Evolutionary conservation across 2,329 filamentous ascomycete species (phyloP).

Genomic region (Elsinoe fawcettii): DNA sequence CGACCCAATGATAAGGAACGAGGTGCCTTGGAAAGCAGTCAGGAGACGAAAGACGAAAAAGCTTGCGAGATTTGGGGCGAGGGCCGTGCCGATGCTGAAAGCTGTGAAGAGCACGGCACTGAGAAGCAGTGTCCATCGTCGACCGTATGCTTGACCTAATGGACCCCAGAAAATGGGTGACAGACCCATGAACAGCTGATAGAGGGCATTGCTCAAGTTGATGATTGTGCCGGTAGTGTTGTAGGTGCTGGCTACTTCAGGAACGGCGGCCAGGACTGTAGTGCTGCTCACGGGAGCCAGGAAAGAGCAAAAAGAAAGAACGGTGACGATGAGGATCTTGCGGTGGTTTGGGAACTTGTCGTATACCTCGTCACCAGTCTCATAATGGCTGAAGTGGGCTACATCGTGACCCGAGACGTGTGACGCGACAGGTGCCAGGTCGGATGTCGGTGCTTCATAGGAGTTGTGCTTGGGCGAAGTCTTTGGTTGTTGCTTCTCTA

Average conservation of each 20-base stretch:
- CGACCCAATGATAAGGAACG: constrained; percentile 64
- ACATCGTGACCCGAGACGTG: constrained; percentile 21
- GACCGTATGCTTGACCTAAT: constrained; percentile 45
- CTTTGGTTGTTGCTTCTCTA: not conserved
- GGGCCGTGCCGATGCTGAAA: constrained; percentile 63
- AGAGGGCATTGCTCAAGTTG: constrained; percentile 63
- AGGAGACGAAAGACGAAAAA: constrained; percentile 70
- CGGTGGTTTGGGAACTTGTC: constrained; percentile 52
- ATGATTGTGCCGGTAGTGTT: constrained; percentile 60
- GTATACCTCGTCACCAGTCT: constrained; percentile 51
- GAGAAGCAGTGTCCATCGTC: constrained; percentile 45
- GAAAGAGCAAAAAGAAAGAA: constrained; percentile 68
- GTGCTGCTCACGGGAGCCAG: constrained; percentile 69
- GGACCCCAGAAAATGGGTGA: constrained; percentile 66
- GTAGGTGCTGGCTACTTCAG: constrained; percentile 61
- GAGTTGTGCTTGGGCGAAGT: not conserved
- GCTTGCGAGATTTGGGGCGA: constrained; percentile 60
- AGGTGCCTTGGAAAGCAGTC: constrained; percentile 67
- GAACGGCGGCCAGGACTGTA: constrained; percentile 63
- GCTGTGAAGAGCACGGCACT: constrained; percentile 58
- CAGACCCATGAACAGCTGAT: constrained; percentile 65
- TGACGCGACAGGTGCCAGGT: constrained; percentile 19
- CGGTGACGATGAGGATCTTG: constrained; percentile 59
- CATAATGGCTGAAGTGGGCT: constrained; percentile 29
- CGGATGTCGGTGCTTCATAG: not conserved